Evolutionary conservation across 2,329 filamentous ascomycete genomes (phyloP).

Genomic region (Drechmeria coniospora): DNA sequence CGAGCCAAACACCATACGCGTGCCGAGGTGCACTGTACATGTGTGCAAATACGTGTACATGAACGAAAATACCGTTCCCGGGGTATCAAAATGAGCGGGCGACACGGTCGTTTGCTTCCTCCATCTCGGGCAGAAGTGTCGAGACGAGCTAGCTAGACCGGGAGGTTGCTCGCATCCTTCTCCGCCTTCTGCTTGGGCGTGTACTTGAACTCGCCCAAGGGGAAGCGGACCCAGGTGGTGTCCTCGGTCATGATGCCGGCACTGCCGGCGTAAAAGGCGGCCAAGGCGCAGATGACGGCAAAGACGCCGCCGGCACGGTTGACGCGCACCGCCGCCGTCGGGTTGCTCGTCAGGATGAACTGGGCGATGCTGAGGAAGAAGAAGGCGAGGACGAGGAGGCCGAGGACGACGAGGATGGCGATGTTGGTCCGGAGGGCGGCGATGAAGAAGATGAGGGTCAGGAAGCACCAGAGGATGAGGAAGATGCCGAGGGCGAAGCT

Average conservation of each 20-base stretch:
- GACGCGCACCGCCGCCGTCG: conserved; percentile 21
- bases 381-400: conserved; percentile 42
- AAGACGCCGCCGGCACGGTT: conserved; percentile 28
- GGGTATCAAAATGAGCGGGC: too few relatives aligned
- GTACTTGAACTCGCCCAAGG: conserved; percentile 18
- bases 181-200: not conserved
- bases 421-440: conserved; percentile 43
- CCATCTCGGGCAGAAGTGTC: too few relatives aligned
- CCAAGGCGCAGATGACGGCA: conserved; percentile 18
- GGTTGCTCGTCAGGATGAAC: conserved; percentile 25
- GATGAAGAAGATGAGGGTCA: conserved; percentile 39
- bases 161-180: not conserved
- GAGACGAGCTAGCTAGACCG: not conserved
- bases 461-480: conserved; percentile 44
- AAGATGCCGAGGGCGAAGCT: conserved; percentile 41
- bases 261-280: conserved; percentile 24
- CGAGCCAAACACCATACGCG: too few relatives aligned
- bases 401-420: conserved; percentile 41
- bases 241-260: conserved; percentile 24
- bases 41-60: too few relatives aligned
- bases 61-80: too few relatives aligned
- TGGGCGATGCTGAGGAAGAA: conserved; percentile 43
- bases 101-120: too few relatives aligned
- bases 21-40: too few relatives aligned
- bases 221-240: conserved; percentile 25